Percentiles rank a stretch among this genome's conserved stretches.
Evolutionary conservation across 257 asterid genomes (phyloP).

Genomic region (Euphrasia confusa): DNA sequence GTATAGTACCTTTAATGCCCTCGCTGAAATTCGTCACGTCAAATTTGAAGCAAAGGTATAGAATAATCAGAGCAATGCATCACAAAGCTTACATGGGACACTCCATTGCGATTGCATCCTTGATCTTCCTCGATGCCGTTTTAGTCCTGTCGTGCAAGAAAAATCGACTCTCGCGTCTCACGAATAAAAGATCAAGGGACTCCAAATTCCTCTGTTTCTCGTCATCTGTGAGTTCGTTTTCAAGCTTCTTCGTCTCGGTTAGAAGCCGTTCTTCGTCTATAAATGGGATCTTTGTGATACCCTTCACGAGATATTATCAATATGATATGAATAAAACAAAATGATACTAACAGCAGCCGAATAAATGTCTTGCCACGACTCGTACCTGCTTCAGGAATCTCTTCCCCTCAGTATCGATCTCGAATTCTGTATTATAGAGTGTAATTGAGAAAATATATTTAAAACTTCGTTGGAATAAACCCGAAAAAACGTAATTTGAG

Average conservation of each 20-base stretch:
- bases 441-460: neutral
- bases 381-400: conserved; percentile 56
- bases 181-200: neutral
- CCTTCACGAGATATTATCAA: conserved; percentile 27
- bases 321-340: too few species aligned
- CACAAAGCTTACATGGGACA: conserved; percentile 23
- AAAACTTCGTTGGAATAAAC: neutral
- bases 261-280: conserved; percentile 55
- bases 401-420: conserved; percentile 48
- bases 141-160: too few species aligned
- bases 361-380: too few species aligned
- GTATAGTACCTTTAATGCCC: conserved; percentile 24
- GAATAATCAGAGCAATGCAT: too few species aligned
- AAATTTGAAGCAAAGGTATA: neutral
- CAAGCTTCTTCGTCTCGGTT: conserved; percentile 37
- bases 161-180: neutral
- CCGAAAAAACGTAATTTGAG: neutral
- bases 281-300: conserved; percentile 45
- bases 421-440: conserved; percentile 32
- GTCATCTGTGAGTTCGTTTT: conserved; percentile 36
- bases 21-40: neutral
- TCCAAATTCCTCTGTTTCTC: neutral
- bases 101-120: conserved; percentile 19
- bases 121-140: conserved; percentile 16
- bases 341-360: too few species aligned